Evolutionary conservation across 208 protist species (phyloP).

Genomic region (Strigomonas culicis): DNA sequence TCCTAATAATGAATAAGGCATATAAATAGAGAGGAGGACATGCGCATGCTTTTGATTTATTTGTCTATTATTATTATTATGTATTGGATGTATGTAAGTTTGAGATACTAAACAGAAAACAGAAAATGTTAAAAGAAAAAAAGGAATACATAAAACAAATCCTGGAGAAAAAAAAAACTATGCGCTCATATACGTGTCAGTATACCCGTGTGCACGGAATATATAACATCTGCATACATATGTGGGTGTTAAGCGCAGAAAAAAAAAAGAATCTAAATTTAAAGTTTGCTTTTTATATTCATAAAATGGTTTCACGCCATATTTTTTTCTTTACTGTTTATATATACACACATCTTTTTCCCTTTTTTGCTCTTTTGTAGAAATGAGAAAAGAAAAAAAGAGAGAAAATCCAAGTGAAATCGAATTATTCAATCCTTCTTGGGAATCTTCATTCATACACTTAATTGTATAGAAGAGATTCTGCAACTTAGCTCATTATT

Average conservation of each 20-base stretch:
- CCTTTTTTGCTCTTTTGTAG: neutral
- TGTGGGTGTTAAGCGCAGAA: too few relatives aligned
- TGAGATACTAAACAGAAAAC: too few relatives aligned
- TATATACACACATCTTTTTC: neutral
- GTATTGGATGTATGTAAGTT: neutral
- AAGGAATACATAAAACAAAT: neutral
- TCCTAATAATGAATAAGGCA: too few relatives aligned
- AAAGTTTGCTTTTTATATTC: neutral
- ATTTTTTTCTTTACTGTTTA: constrained; percentile 5
- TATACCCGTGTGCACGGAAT: too few relatives aligned
- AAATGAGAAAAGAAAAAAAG: constrained; percentile 3
- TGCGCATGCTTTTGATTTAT: neutral
- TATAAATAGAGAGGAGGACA: neutral
- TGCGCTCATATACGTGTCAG: too few relatives aligned
- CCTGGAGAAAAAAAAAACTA: neutral
- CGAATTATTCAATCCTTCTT: neutral
- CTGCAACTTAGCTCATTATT: too few relatives aligned
- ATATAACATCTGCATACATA: too few relatives aligned
- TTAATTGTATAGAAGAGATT: neutral
- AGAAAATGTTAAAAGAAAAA: neutral
- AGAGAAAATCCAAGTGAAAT: neutral
- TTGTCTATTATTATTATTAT: neutral
- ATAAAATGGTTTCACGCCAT: neutral
- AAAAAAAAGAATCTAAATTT: constrained; percentile 4
- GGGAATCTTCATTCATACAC: neutral